Conservation (phyloP, 2,329 filamentous ascomycete species). For the Colletotrichum viniferum region DNA sequence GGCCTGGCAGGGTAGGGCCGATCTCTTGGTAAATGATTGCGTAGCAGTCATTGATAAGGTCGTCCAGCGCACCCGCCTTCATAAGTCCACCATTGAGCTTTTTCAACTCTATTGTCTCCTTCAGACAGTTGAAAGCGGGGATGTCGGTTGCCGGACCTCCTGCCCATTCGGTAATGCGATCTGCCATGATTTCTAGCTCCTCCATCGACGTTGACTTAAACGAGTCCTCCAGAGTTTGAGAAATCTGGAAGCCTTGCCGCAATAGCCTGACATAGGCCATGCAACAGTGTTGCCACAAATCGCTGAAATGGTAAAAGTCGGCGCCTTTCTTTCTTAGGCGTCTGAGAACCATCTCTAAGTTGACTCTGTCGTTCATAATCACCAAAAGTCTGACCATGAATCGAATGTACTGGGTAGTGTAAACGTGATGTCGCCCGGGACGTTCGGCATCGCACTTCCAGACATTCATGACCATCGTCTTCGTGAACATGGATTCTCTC, state of each 20-base stretch:
- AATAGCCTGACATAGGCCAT: constrained; percentile 58
- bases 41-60: constrained; percentile 92
- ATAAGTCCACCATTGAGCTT: constrained; percentile 85
- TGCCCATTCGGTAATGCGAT: constrained; percentile 61
- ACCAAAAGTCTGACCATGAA: constrained; percentile 80
- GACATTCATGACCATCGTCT: constrained; percentile 92
- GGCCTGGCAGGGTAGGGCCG: constrained; percentile 60
- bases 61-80: constrained; percentile 85
- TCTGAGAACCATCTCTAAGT: constrained; percentile 78
- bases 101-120: constrained; percentile 63
- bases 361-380: constrained; percentile 74
- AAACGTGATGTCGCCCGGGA: constrained; percentile 87
- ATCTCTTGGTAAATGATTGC: constrained; percentile 75
- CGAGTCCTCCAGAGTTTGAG: constrained; percentile 53
- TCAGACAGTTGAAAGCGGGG: constrained; percentile 57
- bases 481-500: constrained; percentile 77
- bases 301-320: constrained; percentile 70
- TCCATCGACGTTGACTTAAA: constrained; percentile 60
- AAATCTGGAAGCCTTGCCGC: constrained; percentile 51
- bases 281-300: constrained; percentile 64
- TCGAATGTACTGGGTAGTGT: constrained; percentile 83
- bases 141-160: constrained; percentile 41
- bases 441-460: constrained; percentile 92
- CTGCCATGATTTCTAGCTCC: constrained; percentile 62
- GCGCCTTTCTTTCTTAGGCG: constrained; percentile 81